Conservation (phyloP, 2,329 filamentous ascomycete species). For the Canariomyces notabilis region DNA sequence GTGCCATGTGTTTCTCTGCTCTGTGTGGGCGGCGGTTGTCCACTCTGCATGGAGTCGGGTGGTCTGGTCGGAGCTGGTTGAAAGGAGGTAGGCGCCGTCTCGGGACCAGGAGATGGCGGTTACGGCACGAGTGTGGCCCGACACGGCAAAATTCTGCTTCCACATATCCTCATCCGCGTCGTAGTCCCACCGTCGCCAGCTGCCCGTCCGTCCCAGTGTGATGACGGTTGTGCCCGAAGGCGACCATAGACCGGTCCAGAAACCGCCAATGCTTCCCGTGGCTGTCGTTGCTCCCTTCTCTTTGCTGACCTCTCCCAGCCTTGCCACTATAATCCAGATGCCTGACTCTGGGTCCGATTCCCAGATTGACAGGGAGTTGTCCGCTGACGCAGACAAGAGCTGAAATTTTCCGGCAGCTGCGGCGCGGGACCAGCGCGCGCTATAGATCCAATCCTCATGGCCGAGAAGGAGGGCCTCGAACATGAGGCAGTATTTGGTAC, state of each 20-base stretch:
- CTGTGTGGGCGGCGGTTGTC: conserved; percentile 31
- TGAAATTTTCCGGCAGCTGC: conserved; percentile 49
- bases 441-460: conserved; percentile 98
- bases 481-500: conserved; percentile 69
- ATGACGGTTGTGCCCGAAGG: conserved; percentile 69
- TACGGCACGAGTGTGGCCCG: conserved; percentile 78
- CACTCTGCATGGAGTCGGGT: conserved; percentile 81
- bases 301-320: conserved; percentile 87
- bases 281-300: conserved; percentile 96
- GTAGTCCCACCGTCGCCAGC: conserved; percentile 83
- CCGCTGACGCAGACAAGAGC: conserved; percentile 84
- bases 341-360: conserved; percentile 77
- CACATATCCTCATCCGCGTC: conserved; percentile 60
- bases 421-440: conserved; percentile 63
- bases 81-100: conserved; percentile 77
- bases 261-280: conserved; percentile 90
- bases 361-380: conserved; percentile 94
- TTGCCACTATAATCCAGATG: conserved; percentile 81
- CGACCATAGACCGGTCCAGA: conserved; percentile 94
- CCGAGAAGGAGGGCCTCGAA: conserved; percentile 92
- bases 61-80: conserved; percentile 88
- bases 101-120: conserved; percentile 81
- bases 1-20: conserved; percentile 58
- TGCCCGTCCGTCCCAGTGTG: conserved; percentile 83
- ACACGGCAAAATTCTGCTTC: conserved; percentile 70